Evolutionary conservation across 1,139 yeast species (phyloP).

Genomic region (Pichia sp.): DNA sequence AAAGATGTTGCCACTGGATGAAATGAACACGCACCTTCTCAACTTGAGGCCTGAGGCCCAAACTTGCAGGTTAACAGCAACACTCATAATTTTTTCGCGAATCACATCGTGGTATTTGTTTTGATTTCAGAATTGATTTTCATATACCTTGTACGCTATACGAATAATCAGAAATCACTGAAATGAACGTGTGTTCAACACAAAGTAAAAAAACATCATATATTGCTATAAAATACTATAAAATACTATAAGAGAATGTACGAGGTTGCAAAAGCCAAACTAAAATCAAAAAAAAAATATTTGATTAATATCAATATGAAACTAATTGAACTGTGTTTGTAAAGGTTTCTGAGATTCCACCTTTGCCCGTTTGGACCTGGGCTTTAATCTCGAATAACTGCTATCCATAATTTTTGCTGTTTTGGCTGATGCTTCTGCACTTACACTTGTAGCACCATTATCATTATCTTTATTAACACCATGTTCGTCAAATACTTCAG

Average conservation of each 20-base stretch:
- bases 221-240: too few species aligned
- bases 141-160: too few species aligned
- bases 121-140: too few species aligned
- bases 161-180: too few species aligned
- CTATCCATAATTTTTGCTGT: background rate
- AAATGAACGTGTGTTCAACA: too few species aligned
- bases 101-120: too few species aligned
- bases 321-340: background rate
- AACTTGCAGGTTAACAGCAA: background rate
- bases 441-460: background rate
- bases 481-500: background rate
- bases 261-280: too few species aligned
- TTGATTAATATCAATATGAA: background rate
- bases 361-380: background rate
- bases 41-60: too few species aligned
- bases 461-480: background rate
- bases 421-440: background rate
- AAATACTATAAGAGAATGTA: too few species aligned
- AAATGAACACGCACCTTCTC: background rate
- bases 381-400: background rate
- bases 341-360: background rate
- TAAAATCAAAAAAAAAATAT: background rate
- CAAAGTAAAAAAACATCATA: too few species aligned
- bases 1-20: background rate
- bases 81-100: background rate